Base-by-base conservation (phyloP, 2,329 filamentous ascomycete genomes). In the Penicillium sp. region DNA sequence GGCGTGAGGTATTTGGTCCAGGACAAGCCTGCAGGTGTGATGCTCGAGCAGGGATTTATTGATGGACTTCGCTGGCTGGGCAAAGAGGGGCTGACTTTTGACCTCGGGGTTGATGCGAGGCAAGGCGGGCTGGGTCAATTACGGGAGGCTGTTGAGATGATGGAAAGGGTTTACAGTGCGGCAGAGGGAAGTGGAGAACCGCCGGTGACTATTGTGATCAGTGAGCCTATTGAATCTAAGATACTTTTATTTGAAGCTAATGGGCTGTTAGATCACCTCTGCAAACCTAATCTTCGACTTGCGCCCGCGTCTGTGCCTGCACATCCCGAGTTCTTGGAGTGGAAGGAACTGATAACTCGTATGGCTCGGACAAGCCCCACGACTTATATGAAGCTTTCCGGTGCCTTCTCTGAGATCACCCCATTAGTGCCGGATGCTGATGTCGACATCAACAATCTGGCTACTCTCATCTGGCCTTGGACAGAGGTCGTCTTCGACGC, bases 301-400 rank as follows among this genome's bases (percentile, higher is more conserved):
- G 46, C 79, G 76, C 41, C 59, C 57, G 56, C 77, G 71, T 29
- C 58, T 2, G 54, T 63, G 13, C 52, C 54, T 2, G 55, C 58
- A 4, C 80, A 85, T 64, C 76, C 80, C 1, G 77, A 80, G 21
- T 91, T 88, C 69, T 71, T 81, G 50, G 81, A 82, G 49, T 96
- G 90, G 90, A 83, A 84, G 49, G 78, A 80, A 12, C 80, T 84
- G 54, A 84, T 96, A 66, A 83, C 83, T 62, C 78, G 81, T 7
- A 84, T 95, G 64, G 83, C 86, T 60, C 80, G 80, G 3, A 43
- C 23, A 52, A 83, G 83, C 67, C 75, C 78, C 42, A 81, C 78
- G 44, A 85, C 87, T n/a, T 95, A 88, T 76, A 89, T 97, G 82
- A 96, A 97, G 77, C 82, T 97, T n/a, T 93, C 89, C 0, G 93